These are phyloP conservation scores for Dactylella cylindrospora DNA, from an alignment of 2,329 filamentous ascomycete species.

Conservation along the genomic window DNA sequence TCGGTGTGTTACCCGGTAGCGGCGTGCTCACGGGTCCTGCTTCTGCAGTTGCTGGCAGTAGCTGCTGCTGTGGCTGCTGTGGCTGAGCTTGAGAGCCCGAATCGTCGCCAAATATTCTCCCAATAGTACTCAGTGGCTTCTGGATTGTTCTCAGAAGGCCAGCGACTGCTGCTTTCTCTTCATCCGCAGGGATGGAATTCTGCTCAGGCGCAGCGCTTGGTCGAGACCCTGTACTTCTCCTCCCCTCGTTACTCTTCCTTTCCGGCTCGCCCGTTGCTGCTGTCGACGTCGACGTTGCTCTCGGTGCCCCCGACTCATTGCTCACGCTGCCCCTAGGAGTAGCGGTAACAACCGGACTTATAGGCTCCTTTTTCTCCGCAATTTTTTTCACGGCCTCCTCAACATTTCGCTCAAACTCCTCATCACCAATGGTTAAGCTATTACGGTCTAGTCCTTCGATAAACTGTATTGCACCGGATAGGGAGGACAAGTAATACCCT, in stretches of 20 bases:
- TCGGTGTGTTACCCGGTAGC: slow-evolving; percentile 56
- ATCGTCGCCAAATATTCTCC: slow-evolving; percentile 86
- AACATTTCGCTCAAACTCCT: slow-evolving; percentile 95
- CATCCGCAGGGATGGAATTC: slow-evolving; percentile 52
- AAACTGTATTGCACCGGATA: slow-evolving; percentile 89
- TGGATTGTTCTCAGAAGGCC: slow-evolving; percentile 89
- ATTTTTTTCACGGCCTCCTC: slow-evolving; percentile 94
- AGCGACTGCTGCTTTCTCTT: slow-evolving; percentile 78
- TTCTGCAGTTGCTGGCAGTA: slow-evolving; percentile 47
- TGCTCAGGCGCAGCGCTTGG: slow-evolving; percentile 58
- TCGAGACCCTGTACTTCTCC: slow-evolving; percentile 52
- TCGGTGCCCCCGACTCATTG: slow-evolving; percentile 50
- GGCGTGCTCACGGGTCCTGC: slow-evolving; percentile 54
- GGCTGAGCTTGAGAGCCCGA: slow-evolving; percentile 52
- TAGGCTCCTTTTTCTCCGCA: slow-evolving; percentile 59
- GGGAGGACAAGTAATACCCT: slow-evolving; percentile 93
- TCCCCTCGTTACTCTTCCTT: slow-evolving; percentile 56
- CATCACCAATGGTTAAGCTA: slow-evolving; percentile 86
- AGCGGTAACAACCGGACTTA: slow-evolving; percentile 29
- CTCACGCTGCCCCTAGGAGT: slow-evolving; percentile 18
- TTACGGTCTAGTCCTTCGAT: slow-evolving; percentile 95
- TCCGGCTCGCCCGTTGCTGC: slow-evolving; percentile 49
- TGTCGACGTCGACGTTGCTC: slow-evolving; percentile 51
- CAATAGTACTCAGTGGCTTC: slow-evolving; percentile 84
- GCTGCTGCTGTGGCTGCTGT: slow-evolving; percentile 45